Evolutionary conservation across 495 filamentous ascomycete species (phyloP).

Genomic region (Neurospora sp.): DNA sequence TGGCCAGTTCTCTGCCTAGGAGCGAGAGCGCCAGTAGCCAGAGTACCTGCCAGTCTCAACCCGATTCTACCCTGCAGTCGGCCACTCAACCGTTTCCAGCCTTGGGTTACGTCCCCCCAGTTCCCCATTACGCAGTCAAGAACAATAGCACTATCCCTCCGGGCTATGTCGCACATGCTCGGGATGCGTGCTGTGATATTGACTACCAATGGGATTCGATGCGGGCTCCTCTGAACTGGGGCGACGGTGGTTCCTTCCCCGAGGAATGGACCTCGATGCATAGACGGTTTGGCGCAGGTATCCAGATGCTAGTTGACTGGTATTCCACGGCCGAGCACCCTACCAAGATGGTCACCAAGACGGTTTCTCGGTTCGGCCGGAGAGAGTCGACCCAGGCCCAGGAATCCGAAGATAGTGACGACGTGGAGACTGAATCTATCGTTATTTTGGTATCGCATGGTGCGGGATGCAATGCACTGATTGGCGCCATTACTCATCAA

Average conservation of each 20-base stretch:
- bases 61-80: conserved; percentile 1
- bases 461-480: conserved; percentile 94
- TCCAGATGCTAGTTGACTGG: conserved; percentile 70
- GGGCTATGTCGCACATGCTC: conserved; percentile 87
- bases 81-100: conserved; percentile 2
- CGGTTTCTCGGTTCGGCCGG: conserved; percentile 12
- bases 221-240: conserved; percentile 64
- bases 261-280: conserved; percentile 98
- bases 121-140: conserved; percentile 76
- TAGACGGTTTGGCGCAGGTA: conserved; percentile 66
- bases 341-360: conserved; percentile 33
- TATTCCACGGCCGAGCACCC: conserved; percentile 50
- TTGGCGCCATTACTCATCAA: conserved; percentile 80
- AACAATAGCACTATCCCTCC: conserved; percentile 67
- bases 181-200: conserved; percentile 73
- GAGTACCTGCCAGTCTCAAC: not conserved
- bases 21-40: conserved; percentile 10
- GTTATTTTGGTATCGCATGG: conserved; percentile 92
- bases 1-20: conserved; percentile 20
- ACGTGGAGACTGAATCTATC: conserved; percentile 59
- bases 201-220: conserved; percentile 97
- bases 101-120: conserved; percentile 57
- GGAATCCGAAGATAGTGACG: conserved; percentile 31
- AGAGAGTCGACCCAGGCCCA: conserved; percentile 5
- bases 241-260: conserved; percentile 74